A percentile compares a stretch with the other conserved stretches of the same genome.
Conservation (phyloP, 257 asterid genomes). For the Mentha longifolia region DNA sequence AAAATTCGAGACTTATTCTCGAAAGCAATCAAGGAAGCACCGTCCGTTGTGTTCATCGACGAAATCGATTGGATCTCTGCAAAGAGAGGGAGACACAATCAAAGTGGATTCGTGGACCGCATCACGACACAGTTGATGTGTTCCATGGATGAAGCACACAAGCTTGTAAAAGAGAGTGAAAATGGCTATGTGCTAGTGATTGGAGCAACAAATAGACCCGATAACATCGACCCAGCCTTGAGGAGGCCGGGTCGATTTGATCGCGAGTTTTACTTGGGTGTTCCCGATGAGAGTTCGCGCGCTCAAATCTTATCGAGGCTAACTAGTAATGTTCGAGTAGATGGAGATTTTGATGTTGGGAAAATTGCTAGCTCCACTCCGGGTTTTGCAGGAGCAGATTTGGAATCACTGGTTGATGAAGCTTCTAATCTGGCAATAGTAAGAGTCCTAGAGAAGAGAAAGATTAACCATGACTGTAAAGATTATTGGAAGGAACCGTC, state of each 20-base stretch:
- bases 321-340: conserved; percentile 61
- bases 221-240: conserved; percentile 77
- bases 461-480: conserved; percentile 39
- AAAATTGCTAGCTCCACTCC: conserved; percentile 81
- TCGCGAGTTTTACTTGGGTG: conserved; percentile 69
- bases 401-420: conserved; percentile 62
- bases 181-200: conserved; percentile 73
- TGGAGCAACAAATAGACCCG: conserved; percentile 91
- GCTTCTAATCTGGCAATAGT: conserved; percentile 85
- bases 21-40: conserved; percentile 75
- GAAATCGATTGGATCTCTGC: conserved; percentile 93
- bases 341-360: conserved; percentile 73
- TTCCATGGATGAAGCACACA: conserved; percentile 78
- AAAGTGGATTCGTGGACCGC: conserved; percentile 48
- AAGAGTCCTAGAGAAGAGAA: conserved; percentile 64
- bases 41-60: conserved; percentile 87
- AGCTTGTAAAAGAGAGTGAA: conserved; percentile 27
- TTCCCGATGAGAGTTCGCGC: conserved; percentile 82
- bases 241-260: conserved; percentile 97
- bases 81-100: conserved; percentile 72
- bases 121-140: conserved; percentile 83
- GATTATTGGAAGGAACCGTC: conserved; percentile 73
- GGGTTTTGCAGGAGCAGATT: conserved; percentile 92
- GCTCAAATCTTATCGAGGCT: conserved; percentile 65
- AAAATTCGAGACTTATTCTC: conserved; percentile 75